Evolutionary conservation across 768 basidiomycete species (phyloP), one percentile per base, ranked within the genome.

Genomic region (Podaxis rugospora): DNA sequence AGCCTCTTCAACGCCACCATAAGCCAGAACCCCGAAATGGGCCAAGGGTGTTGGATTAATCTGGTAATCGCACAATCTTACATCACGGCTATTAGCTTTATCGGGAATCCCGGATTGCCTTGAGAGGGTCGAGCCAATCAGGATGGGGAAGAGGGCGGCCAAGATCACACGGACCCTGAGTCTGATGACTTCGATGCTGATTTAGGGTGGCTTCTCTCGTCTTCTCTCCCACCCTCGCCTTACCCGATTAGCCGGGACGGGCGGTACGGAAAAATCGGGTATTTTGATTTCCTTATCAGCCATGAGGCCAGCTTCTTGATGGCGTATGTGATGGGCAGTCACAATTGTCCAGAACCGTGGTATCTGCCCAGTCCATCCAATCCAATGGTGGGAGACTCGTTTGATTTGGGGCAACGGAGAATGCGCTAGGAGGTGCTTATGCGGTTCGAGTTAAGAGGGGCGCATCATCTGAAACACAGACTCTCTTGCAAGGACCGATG

Each of bases 251-350:
- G 53, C 52, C 52, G 51, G 40, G 52, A 11, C 53, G 59, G 53
- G 44, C 53, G 59, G 59, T 55, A 61, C 59, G 59, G 52, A 55
- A 55, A 61, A 61, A 61, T 54, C 52, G 59, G 59, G 59, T 49
- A 55, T 61, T 61, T 54, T 47, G 32, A 55, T 61, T 52, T 61
- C 59, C 52, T 61, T 54, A 61, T 59, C 50, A 42, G 57, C 50
- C 35, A 27, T 25, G 32, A 40, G 37, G 10, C 9, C 28, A 27
- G 23, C 4, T 39, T 37, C 49, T 44, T 61, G 59, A 61, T 61
- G 53, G 59, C 59, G 37, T 61, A 61, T 61, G 59, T 61, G 59
- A 61, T 61, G 52, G 44, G 37, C 52, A 28, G 52, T 28, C 36
- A 4, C n/a, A 32, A n/a, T n/a, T 49, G 32, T 49, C 28, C 32